Percentiles rank a stretch among this genome's conserved stretches.
These are phyloP conservation scores for Aegilops longissima DNA, from an alignment of 176 grass and related monocot species.

Conservation along the genomic window DNA sequence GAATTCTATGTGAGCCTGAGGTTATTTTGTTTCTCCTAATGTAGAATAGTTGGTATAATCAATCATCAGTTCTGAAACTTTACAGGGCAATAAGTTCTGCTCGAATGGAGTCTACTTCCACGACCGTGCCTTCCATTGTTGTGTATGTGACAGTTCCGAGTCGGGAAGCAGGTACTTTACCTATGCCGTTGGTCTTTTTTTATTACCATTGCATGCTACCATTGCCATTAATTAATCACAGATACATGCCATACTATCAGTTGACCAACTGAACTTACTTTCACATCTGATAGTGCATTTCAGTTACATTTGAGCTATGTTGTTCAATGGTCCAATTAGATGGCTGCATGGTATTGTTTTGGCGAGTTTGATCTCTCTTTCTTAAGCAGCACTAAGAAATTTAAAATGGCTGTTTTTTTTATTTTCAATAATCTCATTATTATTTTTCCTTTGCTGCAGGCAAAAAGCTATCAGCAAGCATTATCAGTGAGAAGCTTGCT, in stretches of 20 bases:
- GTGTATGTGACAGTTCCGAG: conserved; percentile 96
- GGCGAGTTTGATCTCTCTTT: background rate
- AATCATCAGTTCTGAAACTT: background rate
- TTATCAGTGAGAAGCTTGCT: conserved; percentile 82
- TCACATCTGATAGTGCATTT: background rate
- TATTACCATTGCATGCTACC: background rate
- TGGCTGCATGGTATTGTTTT: background rate
- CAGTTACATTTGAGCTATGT: background rate
- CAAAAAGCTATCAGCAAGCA: conserved; percentile 73
- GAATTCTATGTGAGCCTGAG: background rate
- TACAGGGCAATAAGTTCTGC: conserved; percentile 49
- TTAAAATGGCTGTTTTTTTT: background rate
- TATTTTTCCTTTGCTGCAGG: conserved; percentile 45
- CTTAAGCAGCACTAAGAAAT: background rate
- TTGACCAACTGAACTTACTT: background rate
- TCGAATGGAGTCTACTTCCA: conserved; percentile 66
- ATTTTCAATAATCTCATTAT: background rate
- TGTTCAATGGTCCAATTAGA: background rate
- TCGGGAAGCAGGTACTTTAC: conserved; percentile 63
- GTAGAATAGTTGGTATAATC: background rate
- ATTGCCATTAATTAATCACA: background rate
- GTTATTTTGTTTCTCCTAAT: background rate
- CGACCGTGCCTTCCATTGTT: conserved; percentile 73
- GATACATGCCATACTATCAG: background rate
- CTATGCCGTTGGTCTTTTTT: background rate